A percentile compares a stretch with the other conserved stretches of the same genome.
Conservation (phyloP, 768 basidiomycete species). For the Hortiboletus flavorubellus region DNA sequence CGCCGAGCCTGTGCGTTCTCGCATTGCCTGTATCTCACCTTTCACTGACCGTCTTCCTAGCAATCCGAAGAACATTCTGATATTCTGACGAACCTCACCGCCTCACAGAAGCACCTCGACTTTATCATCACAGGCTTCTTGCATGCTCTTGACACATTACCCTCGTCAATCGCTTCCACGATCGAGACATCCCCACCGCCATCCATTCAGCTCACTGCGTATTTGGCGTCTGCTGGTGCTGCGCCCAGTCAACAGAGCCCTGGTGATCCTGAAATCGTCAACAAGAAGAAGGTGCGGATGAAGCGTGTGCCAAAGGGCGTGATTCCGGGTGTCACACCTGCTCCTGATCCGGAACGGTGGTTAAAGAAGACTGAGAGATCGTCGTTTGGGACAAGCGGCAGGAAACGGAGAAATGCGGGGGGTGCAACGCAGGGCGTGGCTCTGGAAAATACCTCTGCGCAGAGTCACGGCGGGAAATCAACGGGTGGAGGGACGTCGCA, state of each 20-base stretch:
- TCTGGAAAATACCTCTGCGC: conserved; percentile 23
- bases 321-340: conserved; percentile 72
- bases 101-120: conserved; percentile 78
- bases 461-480: conserved; percentile 33
- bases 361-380: conserved; percentile 82
- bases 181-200: conserved; percentile 67
- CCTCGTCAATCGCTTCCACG: conserved; percentile 44
- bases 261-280: conserved; percentile 35
- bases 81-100: conserved; percentile 80
- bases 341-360: conserved; percentile 86
- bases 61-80: conserved; percentile 86
- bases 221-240: conserved; percentile 26
- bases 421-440: conserved; percentile 69
- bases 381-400: conserved; percentile 47
- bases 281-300: conserved; percentile 53
- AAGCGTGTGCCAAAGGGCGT: conserved; percentile 75
- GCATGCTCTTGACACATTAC: conserved; percentile 58
- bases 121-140: conserved; percentile 75
- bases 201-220: conserved; percentile 33
- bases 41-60: conserved; percentile 37
- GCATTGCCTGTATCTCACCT: conserved; percentile 5
- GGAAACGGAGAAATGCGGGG: conserved; percentile 51
- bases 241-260: conserved; percentile 24
- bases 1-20: conserved; percentile 63
- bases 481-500: conserved; percentile 34